A percentile compares a stretch with the other conserved stretches of the same genome.
Evolutionary conservation across 139 green algal genomes (phyloP).

Genomic region (Tetradesmus lagerheimii): DNA sequence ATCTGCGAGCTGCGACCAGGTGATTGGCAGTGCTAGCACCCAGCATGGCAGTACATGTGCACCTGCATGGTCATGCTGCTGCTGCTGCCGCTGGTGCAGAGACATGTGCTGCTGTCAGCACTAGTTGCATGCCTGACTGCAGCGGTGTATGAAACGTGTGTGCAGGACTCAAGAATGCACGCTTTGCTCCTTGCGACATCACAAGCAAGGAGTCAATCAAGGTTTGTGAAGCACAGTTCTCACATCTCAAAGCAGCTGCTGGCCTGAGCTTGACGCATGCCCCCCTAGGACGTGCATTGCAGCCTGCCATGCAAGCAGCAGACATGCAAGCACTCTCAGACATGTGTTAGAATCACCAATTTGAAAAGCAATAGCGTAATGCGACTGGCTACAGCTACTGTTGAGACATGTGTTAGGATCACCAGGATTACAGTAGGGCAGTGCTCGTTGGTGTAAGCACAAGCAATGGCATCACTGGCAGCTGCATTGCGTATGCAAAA

Average conservation of each 20-base stretch:
- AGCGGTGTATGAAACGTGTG: not conserved
- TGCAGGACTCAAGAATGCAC: conserved; percentile 60
- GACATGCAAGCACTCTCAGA: not conserved
- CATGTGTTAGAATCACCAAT: no score
- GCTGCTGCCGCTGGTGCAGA: conserved; percentile 23
- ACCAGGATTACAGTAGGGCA: no score
- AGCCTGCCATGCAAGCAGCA: not conserved
- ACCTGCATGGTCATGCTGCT: not conserved
- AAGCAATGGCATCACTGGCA: not conserved
- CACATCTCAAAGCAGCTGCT: not conserved
- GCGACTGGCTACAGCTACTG: no score
- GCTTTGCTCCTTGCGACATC: conserved; percentile 67
- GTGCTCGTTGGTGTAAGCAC: no score
- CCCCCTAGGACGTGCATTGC: not conserved
- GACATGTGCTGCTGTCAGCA: not conserved
- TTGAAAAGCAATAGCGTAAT: no score
- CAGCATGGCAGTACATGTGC: not conserved
- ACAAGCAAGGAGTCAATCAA: conserved; percentile 59
- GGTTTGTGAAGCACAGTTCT: no score
- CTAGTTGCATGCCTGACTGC: not conserved
- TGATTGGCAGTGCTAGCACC: not conserved
- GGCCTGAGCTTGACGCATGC: not conserved
- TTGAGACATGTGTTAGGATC: no score
- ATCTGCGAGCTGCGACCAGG: conserved; percentile 60
- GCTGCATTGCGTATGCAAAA: no score